Evolutionary conservation across 352 stramenopile species (phyloP).

Genomic region (Phytopythium kandeliae): DNA sequence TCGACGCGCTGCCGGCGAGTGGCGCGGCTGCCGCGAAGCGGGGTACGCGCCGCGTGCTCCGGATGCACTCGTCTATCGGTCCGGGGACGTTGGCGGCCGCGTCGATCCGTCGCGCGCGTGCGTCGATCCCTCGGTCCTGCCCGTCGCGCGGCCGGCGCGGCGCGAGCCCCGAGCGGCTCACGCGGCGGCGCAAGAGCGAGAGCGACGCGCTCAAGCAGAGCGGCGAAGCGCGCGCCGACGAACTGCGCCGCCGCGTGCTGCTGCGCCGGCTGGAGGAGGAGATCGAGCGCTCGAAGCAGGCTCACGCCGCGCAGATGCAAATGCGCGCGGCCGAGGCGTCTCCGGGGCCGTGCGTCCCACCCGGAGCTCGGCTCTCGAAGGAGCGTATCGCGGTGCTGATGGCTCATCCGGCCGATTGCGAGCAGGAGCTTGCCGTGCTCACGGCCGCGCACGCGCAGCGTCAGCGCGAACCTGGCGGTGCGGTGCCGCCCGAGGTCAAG

Average conservation of each 20-base stretch:
- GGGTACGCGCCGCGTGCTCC: not conserved
- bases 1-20: too few relatives aligned
- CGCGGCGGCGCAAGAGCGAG: slow-evolving; percentile 60
- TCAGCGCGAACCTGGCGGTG: slow-evolving; percentile 2
- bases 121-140: not conserved
- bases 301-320: slow-evolving; percentile 30
- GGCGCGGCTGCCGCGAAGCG: too few relatives aligned
- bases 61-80: not conserved
- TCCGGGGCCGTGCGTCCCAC: too few relatives aligned
- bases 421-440: slow-evolving; percentile 47
- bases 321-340: too few relatives aligned
- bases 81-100: not conserved
- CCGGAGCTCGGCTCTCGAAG: slow-evolving; percentile 20
- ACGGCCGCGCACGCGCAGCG: slow-evolving; percentile 8
- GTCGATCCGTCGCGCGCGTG: not conserved
- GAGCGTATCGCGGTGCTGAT: slow-evolving; percentile 49
- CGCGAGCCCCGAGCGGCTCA: slow-evolving; percentile 16
- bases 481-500: slow-evolving; percentile 27
- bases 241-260: slow-evolving; percentile 54
- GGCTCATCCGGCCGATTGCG: slow-evolving; percentile 54
- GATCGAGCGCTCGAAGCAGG: slow-evolving; percentile 64
- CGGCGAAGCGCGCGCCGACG: slow-evolving; percentile 47
- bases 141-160: not conserved
- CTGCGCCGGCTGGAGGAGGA: slow-evolving; percentile 69
- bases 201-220: slow-evolving; percentile 52